These are phyloP conservation scores for Apiosordaria backusii DNA, from an alignment of 495 filamentous ascomycete species.

Conservation along the genomic window DNA sequence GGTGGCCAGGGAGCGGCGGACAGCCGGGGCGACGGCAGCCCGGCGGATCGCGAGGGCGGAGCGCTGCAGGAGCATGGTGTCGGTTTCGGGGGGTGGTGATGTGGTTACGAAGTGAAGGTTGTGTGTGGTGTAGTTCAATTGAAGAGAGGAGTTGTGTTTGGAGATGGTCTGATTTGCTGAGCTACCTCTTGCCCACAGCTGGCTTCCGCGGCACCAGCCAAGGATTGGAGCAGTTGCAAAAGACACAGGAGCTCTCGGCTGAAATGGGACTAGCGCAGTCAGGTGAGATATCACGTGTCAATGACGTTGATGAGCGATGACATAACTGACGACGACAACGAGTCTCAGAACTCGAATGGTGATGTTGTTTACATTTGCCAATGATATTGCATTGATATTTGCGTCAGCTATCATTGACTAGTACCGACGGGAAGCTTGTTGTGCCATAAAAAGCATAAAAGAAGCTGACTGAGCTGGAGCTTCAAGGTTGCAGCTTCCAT, in stretches of 20 bases:
- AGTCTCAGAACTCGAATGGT: not conserved
- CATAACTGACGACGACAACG: not conserved
- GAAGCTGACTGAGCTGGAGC: not conserved
- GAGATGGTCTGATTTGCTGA: conserved; percentile 33
- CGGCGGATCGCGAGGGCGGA: conserved; percentile 70
- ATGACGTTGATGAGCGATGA: not conserved
- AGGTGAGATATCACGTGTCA: conserved; percentile 28
- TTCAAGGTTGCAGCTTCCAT: not conserved
- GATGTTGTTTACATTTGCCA: not conserved
- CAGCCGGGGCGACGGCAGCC: conserved; percentile 57
- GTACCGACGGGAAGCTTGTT: not conserved
- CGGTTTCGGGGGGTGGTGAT: conserved; percentile 29
- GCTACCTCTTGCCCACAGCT: not conserved
- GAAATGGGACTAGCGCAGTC: conserved; percentile 17
- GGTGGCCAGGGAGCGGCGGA: conserved; percentile 56
- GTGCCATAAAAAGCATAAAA: not conserved
- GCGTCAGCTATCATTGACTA: too few species aligned
- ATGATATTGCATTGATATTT: too few species aligned
- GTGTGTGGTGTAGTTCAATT: conserved; percentile 21
- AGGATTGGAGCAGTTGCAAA: conserved; percentile 15
- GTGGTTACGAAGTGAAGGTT: conserved; percentile 10
- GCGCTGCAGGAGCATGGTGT: conserved; percentile 80
- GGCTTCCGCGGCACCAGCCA: conserved; percentile 10
- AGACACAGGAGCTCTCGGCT: conserved; percentile 16
- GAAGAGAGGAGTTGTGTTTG: conserved; percentile 18